Evolutionary conservation across 106 monocot species (phyloP).

Genomic region (Platanthera zijinensis): DNA sequence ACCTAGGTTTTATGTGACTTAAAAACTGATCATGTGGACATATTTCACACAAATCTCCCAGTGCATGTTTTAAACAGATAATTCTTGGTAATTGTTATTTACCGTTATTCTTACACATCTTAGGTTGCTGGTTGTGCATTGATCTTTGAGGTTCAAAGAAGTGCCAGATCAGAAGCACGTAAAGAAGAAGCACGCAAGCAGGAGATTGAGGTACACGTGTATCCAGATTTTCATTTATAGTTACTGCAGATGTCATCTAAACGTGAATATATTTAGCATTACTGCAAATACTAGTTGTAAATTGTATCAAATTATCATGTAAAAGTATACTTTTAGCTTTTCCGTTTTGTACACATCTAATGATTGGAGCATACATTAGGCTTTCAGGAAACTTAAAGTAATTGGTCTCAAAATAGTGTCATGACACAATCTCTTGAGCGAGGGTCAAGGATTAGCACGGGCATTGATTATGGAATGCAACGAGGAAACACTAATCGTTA

Average conservation of each 20-base stretch:
- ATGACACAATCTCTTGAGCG: no score
- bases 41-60: background rate
- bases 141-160: constrained; percentile 93
- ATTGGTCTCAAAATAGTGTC: no score
- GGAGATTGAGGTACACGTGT: constrained; percentile 47
- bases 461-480: no score
- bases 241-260: background rate
- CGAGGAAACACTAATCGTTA: no score
- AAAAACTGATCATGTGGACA: background rate
- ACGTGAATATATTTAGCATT: background rate
- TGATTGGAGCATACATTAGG: no score
- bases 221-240: background rate
- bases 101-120: constrained; percentile 14
- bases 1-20: background rate
- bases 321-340: background rate
- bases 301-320: background rate
- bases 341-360: background rate
- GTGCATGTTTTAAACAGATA: background rate
- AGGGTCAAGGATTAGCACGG: no score
- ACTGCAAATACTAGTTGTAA: background rate
- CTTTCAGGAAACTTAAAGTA: no score
- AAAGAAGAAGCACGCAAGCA: constrained; percentile 65
- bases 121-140: constrained; percentile 80
- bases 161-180: constrained; percentile 86
- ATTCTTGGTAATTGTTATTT: background rate